A percentile compares a stretch with the other conserved stretches of the same genome.
phyloP scores from a whole-genome alignment of 73 alveolate species.

The Loxodes magnus region DNA sequence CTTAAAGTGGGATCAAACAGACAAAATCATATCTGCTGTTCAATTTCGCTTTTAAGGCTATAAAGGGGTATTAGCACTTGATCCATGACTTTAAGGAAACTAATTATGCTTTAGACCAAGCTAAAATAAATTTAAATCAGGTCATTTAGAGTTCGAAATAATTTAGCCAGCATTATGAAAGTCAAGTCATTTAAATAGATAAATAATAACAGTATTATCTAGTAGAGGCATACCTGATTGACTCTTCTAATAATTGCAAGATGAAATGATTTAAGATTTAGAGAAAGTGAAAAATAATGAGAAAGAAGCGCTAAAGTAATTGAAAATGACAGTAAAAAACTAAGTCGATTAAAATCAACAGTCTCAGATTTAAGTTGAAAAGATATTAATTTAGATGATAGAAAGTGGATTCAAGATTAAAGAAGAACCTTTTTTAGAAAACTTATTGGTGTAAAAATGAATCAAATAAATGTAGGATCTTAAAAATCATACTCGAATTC shows the following conservation, averaged over 20 bases:
- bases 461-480: slow-evolving; percentile 12
- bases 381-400: too few relatives aligned
- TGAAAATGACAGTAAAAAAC: neutral
- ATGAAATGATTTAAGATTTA: slow-evolving; percentile 32
- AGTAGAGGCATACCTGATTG: slow-evolving; percentile 36
- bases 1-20: neutral
- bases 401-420: too few relatives aligned
- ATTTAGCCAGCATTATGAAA: slow-evolving; percentile 55
- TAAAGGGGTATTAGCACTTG: slow-evolving; percentile 68
- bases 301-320: slow-evolving; percentile 10
- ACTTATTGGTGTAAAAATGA: too few relatives aligned
- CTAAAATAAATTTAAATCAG: slow-evolving; percentile 53
- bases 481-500: slow-evolving; percentile 28
- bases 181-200: slow-evolving; percentile 67
- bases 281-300: slow-evolving; percentile 35
- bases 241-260: slow-evolving; percentile 29
- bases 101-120: slow-evolving; percentile 58
- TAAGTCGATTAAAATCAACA: neutral
- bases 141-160: slow-evolving; percentile 42
- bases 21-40: slow-evolving; percentile 52
- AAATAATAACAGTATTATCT: slow-evolving; percentile 52
- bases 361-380: neutral
- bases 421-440: too few relatives aligned
- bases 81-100: slow-evolving; percentile 45
- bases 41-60: slow-evolving; percentile 67